Percentiles rank a stretch among this genome's conserved stretches.
Evolutionary conservation across 139 green algal species (phyloP).

Genomic region (Ettlia oleoabundans): DNA sequence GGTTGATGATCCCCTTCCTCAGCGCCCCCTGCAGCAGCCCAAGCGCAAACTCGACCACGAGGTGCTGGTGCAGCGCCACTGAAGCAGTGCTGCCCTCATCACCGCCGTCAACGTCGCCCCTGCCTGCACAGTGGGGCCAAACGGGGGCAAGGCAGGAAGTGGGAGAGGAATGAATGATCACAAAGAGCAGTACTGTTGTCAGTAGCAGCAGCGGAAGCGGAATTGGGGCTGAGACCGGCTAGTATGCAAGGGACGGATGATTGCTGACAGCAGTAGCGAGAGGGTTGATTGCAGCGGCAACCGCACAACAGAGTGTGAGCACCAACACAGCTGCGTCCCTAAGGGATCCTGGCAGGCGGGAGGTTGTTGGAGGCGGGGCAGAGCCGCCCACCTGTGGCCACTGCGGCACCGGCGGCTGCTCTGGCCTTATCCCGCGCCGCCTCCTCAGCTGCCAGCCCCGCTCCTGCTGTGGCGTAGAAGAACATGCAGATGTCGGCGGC

Average conservation of each 20-base stretch:
- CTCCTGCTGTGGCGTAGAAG: constrained; percentile 46
- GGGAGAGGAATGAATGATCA: not conserved
- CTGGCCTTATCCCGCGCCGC: not conserved
- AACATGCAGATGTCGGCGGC: constrained; percentile 69
- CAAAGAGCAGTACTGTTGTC: not conserved
- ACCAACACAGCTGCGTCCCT: no score
- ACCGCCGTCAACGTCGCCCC: not conserved
- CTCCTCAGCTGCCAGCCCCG: constrained; percentile 46
- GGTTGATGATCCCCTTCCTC: constrained; percentile 57
- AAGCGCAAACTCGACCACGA: constrained; percentile 86
- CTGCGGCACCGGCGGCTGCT: constrained; percentile 30
- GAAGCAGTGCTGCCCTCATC: constrained; percentile 13
- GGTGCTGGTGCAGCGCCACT: constrained; percentile 74
- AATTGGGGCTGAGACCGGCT: no score
- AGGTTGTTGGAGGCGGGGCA: no score
- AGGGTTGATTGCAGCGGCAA: no score
- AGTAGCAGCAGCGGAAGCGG: no score
- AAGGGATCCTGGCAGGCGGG: no score
- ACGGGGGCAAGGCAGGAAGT: no score
- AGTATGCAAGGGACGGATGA: no score
- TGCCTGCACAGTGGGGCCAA: not conserved
- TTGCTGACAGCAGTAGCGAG: no score
- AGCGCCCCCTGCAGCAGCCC: constrained; percentile 66
- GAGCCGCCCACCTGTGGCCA: not conserved
- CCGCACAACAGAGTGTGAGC: no score